Evolutionary conservation across 2,329 filamentous ascomycete species (phyloP).

Genomic region (Lojkania enalia): DNA sequence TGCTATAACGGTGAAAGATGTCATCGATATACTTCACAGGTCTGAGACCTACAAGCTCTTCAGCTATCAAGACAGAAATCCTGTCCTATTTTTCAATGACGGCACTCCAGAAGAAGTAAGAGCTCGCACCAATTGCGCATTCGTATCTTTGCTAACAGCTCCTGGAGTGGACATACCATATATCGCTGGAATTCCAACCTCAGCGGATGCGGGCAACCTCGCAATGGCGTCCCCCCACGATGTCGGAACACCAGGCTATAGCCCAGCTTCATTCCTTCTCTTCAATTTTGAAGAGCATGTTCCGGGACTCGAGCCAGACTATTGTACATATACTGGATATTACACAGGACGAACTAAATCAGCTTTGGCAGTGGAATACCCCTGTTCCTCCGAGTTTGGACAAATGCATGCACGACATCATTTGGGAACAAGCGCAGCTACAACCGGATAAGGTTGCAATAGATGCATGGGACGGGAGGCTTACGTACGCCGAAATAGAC

Average conservation of each 20-base stretch:
- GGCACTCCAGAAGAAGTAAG: constrained; percentile 35
- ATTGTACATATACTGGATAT: constrained; percentile 24
- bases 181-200: constrained; percentile 28
- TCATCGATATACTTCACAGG: constrained; percentile 21
- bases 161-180: constrained; percentile 35
- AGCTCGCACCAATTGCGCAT: neutral
- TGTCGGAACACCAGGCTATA: constrained; percentile 50
- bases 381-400: constrained; percentile 48
- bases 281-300: constrained; percentile 41
- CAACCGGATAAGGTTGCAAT: constrained; percentile 44
- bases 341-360: constrained; percentile 45
- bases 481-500: constrained; percentile 43
- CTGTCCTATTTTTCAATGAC: constrained; percentile 30
- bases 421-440: constrained; percentile 44
- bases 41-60: constrained; percentile 18
- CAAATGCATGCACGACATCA: constrained; percentile 54
- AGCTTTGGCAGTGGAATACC: constrained; percentile 56
- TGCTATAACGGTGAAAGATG: constrained; percentile 16
- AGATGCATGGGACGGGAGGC: constrained; percentile 42
- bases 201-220: constrained; percentile 43
- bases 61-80: neutral
- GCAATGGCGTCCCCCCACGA: constrained; percentile 47
- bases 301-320: constrained; percentile 26
- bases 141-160: constrained; percentile 4
- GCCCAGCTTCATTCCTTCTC: constrained; percentile 49